These are phyloP conservation scores for Westerdykella sp. DNA, from an alignment of 2,329 filamentous ascomycete species.

Conservation along the genomic window DNA sequence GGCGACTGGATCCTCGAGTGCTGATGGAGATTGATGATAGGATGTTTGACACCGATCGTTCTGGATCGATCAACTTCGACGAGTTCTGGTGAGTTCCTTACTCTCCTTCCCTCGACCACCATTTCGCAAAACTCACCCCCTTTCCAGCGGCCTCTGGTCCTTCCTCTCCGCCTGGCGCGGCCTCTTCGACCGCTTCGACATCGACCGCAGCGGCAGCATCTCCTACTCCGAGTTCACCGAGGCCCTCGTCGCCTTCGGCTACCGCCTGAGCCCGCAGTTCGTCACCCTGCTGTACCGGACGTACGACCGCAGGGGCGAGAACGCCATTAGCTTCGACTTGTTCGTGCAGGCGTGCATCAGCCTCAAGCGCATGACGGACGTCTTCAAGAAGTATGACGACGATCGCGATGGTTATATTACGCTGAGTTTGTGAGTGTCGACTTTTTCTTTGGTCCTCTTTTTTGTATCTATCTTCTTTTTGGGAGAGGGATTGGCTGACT, in stretches of 20 bases:
- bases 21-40: slow-evolving; percentile 33
- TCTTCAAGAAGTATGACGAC: slow-evolving; percentile 98
- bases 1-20: too few species aligned
- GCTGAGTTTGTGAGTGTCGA: slow-evolving; percentile 48
- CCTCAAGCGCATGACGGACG: slow-evolving; percentile 96
- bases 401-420: slow-evolving; percentile 83
- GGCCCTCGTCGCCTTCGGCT: slow-evolving; percentile 85
- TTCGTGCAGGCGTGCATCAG: slow-evolving; percentile 98
- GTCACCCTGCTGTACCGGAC: slow-evolving; percentile 79
- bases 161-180: slow-evolving; percentile 91
- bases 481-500: neutral
- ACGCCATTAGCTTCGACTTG: slow-evolving; percentile 68
- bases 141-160: slow-evolving; percentile 71
- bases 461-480: too few species aligned
- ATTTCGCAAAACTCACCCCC: slow-evolving; percentile 1
- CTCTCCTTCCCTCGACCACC: neutral
- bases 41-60: slow-evolving; percentile 95
- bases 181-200: slow-evolving; percentile 92
- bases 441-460: neutral
- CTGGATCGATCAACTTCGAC: slow-evolving; percentile 83
- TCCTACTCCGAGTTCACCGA: slow-evolving; percentile 81
- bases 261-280: slow-evolving; percentile 78
- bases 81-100: slow-evolving; percentile 65
- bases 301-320: slow-evolving; percentile 57
- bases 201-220: slow-evolving; percentile 80